Conservation (phyloP, 306 rosid species). For the Citrullus mucosospermus region DNA sequence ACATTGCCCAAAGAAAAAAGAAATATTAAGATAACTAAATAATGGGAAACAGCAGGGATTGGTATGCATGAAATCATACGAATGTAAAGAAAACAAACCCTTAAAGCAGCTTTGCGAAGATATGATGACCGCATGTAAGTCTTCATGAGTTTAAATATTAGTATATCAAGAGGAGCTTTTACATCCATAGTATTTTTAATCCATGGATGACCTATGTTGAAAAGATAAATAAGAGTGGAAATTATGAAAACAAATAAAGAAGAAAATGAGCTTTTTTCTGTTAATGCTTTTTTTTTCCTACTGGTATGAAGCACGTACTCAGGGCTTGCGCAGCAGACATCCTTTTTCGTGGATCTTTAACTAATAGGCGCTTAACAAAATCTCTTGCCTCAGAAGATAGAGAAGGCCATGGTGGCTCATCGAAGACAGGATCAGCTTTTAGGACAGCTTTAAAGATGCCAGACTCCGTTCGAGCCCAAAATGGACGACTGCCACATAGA, state of each 20-base stretch:
- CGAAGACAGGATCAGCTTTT: slow-evolving; percentile 81
- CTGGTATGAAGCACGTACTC: slow-evolving; percentile 31
- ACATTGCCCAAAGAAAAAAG: slow-evolving; percentile 18
- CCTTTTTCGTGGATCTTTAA: slow-evolving; percentile 88
- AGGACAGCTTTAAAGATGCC: slow-evolving; percentile 84
- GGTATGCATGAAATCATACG: background rate
- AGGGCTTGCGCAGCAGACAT: slow-evolving; percentile 91
- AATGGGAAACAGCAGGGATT: background rate
- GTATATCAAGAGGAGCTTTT: slow-evolving; percentile 66
- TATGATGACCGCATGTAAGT: slow-evolving; percentile 78
- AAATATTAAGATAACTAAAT: background rate
- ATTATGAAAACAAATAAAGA: background rate
- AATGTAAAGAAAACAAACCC: slow-evolving; percentile 37
- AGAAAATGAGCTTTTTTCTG: background rate
- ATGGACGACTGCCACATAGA: slow-evolving; percentile 95
- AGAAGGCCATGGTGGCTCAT: slow-evolving; percentile 93
- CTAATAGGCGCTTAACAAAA: slow-evolving; percentile 70
- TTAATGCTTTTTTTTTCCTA: background rate
- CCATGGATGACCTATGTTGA: slow-evolving; percentile 83
- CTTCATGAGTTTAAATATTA: slow-evolving; percentile 78
- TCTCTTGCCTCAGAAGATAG: slow-evolving; percentile 65
- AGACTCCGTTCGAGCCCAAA: slow-evolving; percentile 98
- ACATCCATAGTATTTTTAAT: slow-evolving; percentile 46
- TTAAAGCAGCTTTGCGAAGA: slow-evolving; percentile 81
- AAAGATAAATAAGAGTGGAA: slow-evolving; percentile 22